Evolutionary conservation across 1,284 basidiomycete genomes (phyloP).

Genomic region (Cystobasidium slooffiae): DNA sequence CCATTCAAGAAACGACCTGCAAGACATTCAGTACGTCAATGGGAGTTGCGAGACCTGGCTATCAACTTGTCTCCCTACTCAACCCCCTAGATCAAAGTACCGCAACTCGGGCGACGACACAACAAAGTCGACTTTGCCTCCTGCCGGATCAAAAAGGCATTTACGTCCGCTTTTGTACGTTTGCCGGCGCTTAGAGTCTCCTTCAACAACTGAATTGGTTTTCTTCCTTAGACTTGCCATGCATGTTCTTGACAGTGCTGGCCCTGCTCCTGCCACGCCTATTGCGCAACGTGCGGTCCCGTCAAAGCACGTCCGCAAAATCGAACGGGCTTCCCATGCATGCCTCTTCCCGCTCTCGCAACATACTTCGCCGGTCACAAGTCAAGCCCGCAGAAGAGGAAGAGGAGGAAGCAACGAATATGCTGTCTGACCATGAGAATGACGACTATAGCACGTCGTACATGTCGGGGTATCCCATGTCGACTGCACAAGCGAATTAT

Average conservation of each 20-base stretch:
- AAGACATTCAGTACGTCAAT: slow-evolving; percentile 82
- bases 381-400: slow-evolving; percentile 34
- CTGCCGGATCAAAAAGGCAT: slow-evolving; percentile 71
- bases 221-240: slow-evolving; percentile 61
- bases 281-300: slow-evolving; percentile 17
- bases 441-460: slow-evolving; percentile 29
- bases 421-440: slow-evolving; percentile 27
- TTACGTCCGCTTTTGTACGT: slow-evolving; percentile 62
- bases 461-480: slow-evolving; percentile 28
- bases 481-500: slow-evolving; percentile 31
- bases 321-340: slow-evolving; percentile 47
- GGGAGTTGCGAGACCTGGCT: slow-evolving; percentile 75
- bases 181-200: background rate
- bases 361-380: slow-evolving; percentile 19
- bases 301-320: slow-evolving; percentile 30
- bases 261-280: slow-evolving; percentile 45
- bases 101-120: slow-evolving; percentile 51
- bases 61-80: slow-evolving; percentile 76
- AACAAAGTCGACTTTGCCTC: slow-evolving; percentile 64
- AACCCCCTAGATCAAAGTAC: slow-evolving; percentile 59
- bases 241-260: slow-evolving; percentile 56
- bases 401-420: slow-evolving; percentile 17
- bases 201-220: slow-evolving; percentile 56
- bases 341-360: slow-evolving; percentile 21
- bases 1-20: slow-evolving; percentile 69